Base-by-base conservation (phyloP, 306 rosid species). In the Quercus dentata region DNA sequence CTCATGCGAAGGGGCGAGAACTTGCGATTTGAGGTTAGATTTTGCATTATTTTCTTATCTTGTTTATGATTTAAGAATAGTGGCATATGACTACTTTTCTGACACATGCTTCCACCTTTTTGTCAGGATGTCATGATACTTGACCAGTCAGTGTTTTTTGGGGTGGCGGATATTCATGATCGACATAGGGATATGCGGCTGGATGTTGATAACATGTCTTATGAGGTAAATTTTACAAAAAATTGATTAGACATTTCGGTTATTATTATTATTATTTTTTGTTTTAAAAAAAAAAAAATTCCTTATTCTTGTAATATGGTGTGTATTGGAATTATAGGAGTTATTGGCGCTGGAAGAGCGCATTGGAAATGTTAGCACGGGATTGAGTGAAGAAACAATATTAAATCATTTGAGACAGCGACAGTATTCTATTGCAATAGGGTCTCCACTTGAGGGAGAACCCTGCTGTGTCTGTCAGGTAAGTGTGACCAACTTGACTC, bases 401-500 rank as follows among this genome's bases (percentile, higher is more conserved):
- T 71, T 69, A 73, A 86, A 81, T 20, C 86, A 57, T 67, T 75
- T 96, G 85, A 93, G 89, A 82, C 92, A 78, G 70, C 85, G 83
- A 82, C 87, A 90, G 57, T 86, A 81, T 73, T 79, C 82, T 5
- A 77, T 79, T 80, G 85, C 78, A 17, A 63, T 64, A 25, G 90
- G 81, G 28, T 78, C 83, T 69, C 88, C 81, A 80, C 65, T 49
- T 19, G 98, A 93, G 79, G 81, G 87, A 31, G 99, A 93, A 85
- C 99, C 99, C 4, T 96, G 99, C 81, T 91, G 94, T 80, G 81
- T 96, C 71, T 96, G 99, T 84, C 99, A 96, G 97, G 99, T 96
- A 88, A 85, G 4, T 30, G 21, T 62, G 3, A 21, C n/a, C 68
- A 6, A 23, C 54, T 18, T 27, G 74, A 71, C 27, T 64, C 55